Conservation (phyloP, 805 yeast species). For the Ogataea trehaloabstinens region DNA sequence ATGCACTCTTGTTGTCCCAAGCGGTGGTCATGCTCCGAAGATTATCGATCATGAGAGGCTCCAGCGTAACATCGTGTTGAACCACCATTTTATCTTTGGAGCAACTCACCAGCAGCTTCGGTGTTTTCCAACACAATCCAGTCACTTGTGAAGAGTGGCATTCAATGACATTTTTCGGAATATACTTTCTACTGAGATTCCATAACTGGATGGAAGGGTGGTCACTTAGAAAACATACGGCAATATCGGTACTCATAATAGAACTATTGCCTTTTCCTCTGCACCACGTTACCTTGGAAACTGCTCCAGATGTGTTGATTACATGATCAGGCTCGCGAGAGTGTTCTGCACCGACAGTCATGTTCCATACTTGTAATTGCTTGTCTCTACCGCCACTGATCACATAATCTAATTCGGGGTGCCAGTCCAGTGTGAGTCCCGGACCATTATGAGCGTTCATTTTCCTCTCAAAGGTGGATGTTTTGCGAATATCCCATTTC, state of each 20-base stretch:
- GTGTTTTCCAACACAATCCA: conserved; percentile 56
- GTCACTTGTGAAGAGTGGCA: conserved; percentile 49
- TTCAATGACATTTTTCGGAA: conserved; percentile 60
- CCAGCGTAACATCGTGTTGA: conserved; percentile 45
- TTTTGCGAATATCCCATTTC: conserved; percentile 80
- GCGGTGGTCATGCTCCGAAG: conserved; percentile 50
- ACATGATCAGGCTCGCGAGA: conserved; percentile 61
- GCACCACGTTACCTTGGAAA: conserved; percentile 73
- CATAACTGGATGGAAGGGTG: conserved; percentile 70
- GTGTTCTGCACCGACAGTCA: conserved; percentile 38
- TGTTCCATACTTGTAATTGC: conserved; percentile 73
- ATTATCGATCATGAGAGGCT: conserved; percentile 46
- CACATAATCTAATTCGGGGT: conserved; percentile 75
- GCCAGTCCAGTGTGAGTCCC: conserved; percentile 85
- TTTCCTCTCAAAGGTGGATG: conserved; percentile 59
- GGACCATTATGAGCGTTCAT: conserved; percentile 91
- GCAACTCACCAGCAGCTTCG: conserved; percentile 44
- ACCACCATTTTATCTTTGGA: conserved; percentile 50
- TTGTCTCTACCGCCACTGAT: conserved; percentile 94
- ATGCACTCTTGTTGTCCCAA: conserved; percentile 52
- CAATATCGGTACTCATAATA: conserved; percentile 62
- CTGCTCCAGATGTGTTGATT: conserved; percentile 73
- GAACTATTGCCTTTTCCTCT: conserved; percentile 38
- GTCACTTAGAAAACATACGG: conserved; percentile 69
- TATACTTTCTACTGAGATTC: conserved; percentile 64